phyloP scores from a whole-genome alignment of 495 filamentous ascomycete genomes.

The Talaromyces liani region DNA sequence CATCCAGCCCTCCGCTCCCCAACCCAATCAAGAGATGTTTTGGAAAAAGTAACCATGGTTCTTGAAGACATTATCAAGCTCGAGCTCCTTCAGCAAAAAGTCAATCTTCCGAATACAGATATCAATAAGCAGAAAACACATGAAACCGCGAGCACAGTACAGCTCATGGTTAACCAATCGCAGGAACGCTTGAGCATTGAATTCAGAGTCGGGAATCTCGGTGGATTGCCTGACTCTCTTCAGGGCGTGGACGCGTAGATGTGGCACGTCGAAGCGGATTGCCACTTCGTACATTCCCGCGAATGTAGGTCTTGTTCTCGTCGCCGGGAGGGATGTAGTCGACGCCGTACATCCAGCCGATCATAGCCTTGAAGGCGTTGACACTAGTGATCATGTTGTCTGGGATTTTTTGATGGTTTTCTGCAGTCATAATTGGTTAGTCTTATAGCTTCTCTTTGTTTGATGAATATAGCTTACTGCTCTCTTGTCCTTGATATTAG shows the following conservation, averaged over 20 bases:
- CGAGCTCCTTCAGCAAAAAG: too few species aligned
- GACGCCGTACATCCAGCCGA: background rate
- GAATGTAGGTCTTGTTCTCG: background rate
- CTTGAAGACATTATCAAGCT: too few species aligned
- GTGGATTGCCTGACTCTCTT: background rate
- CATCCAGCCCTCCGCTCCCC: background rate
- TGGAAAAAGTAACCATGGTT: too few species aligned
- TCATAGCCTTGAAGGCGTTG: background rate
- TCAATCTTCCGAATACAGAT: too few species aligned
- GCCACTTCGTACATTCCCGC: background rate
- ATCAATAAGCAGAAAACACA: background rate
- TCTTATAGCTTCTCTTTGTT: background rate
- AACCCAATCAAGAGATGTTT: too few species aligned
- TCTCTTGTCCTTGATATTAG: background rate
- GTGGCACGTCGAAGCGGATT: background rate
- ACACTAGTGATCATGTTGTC: background rate
- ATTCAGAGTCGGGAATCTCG: background rate
- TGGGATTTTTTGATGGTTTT: background rate
- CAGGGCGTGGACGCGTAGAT: background rate
- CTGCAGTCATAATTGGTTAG: background rate
- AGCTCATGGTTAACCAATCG: background rate
- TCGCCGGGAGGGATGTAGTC: background rate
- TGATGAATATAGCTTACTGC: background rate
- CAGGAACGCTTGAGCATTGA: background rate
- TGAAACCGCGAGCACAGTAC: background rate